Conservation (phyloP, 2,329 filamentous ascomycete genomes). For the Xylariaceae sp. region DNA sequence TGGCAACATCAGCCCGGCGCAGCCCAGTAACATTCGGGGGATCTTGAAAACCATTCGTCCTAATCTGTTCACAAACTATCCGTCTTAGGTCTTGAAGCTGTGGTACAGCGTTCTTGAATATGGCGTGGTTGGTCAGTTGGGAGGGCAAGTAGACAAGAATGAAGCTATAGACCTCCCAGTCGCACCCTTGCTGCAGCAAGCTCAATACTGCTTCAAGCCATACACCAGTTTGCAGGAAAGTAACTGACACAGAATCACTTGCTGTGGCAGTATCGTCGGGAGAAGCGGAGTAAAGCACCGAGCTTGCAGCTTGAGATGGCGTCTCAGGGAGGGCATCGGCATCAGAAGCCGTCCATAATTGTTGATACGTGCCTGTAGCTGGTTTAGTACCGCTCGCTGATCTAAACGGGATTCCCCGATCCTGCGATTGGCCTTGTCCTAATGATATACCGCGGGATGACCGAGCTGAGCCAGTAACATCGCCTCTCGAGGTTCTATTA, state of each 20-base stretch:
- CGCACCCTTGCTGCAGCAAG: conserved; percentile 73
- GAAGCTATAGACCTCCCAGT: conserved; percentile 95
- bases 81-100: conserved; percentile 77
- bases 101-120: conserved; percentile 74
- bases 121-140: conserved; percentile 85
- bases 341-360: conserved; percentile 63
- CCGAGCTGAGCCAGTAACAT: conserved; percentile 46
- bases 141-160: conserved; percentile 82
- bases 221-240: conserved; percentile 60
- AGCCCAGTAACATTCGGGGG: conserved; percentile 78
- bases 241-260: conserved; percentile 29
- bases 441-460: conserved; percentile 57
- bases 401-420: conserved; percentile 46
- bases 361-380: conserved; percentile 45
- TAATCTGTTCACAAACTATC: conserved; percentile 81
- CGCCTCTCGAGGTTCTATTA: conserved; percentile 47
- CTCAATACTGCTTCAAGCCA: conserved; percentile 80
- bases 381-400: conserved; percentile 45
- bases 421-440: conserved; percentile 48
- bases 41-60: conserved; percentile 75
- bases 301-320: conserved; percentile 51
- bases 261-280: conserved; percentile 23
- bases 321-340: conserved; percentile 55
- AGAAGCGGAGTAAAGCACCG: conserved; percentile 51
- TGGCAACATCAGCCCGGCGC: conserved; percentile 84